Evolutionary conservation across 441 rosid genomes (phyloP), one percentile per base, ranked within the genome.

Genomic region (Theobroma grandiflorum): DNA sequence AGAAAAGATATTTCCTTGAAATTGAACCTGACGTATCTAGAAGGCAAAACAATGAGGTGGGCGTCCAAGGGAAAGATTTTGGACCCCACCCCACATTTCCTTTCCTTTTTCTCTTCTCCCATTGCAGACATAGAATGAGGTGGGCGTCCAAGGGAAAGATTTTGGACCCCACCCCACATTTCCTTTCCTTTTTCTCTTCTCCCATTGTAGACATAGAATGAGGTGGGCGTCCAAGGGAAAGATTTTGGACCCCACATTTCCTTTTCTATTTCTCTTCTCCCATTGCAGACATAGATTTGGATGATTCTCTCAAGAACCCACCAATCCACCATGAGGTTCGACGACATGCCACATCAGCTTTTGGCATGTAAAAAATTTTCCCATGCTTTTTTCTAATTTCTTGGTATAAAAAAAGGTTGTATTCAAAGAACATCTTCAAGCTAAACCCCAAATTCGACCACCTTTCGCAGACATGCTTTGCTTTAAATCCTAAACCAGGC

Each of bases 251-350:
- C 69, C 69, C 10, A 62, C 42, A 12, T 33, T 62, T 11, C 4
- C 5, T 37, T 33, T 62, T 1, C 31, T 26, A 0, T 26, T 26
- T 26, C 31, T 26, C 31, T 26, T 26, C 31, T 33, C 14, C 3
- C 38, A 33, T 62, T 5, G 40, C n/a, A 14, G n/a, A 31, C 42
- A 33, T 59, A 6, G 37, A 59, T 62, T 31, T 35, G 49, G 52
- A 84, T 80, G 78, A 18, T 75, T 81, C 75, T 76, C 42, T 53
- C 64, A 42, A 37, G 31, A 37, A 37, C 37, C 45, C 22, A 37
- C 22, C 69, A 66, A 81, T 64, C 63, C 26, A 58, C 11, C 45
- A 3, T 42, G 33, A 62, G 71, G 52, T 75, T 53, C 18, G 0
- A 66, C 35, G 35, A 49, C 71, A 79, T 69, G 31, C 85, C 68